Conservation (phyloP, 805 yeast species). For the Jamesozyma rosinii region DNA sequence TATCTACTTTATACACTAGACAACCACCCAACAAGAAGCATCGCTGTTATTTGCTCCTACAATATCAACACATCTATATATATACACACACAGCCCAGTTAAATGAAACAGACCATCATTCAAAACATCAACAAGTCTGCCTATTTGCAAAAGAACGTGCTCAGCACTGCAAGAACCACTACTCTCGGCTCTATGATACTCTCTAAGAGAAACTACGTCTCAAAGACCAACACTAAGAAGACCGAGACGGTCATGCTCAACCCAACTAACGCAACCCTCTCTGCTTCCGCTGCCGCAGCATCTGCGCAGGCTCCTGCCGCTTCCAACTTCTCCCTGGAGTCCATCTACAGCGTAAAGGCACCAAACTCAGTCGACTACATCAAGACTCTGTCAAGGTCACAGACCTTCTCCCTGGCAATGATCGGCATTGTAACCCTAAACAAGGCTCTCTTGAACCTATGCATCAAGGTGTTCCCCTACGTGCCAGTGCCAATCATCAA, state of each 20-base stretch:
- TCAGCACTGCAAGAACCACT: not conserved
- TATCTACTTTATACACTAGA: too few species aligned
- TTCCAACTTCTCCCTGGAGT: not conserved
- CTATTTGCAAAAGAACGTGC: not conserved
- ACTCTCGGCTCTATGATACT: not conserved
- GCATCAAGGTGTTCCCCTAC: constrained; percentile 60
- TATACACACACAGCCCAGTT: not conserved
- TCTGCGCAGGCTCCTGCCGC: not conserved
- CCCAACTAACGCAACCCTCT: not conserved
- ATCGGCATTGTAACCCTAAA: constrained; percentile 64
- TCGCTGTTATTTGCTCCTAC: not conserved
- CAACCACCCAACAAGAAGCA: too few species aligned
- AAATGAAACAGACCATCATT: not conserved
- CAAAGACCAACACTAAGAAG: constrained; percentile 6
- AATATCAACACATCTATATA: not conserved
- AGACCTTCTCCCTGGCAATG: constrained; percentile 53
- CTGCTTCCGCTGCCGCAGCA: not conserved
- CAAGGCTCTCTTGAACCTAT: constrained; percentile 50
- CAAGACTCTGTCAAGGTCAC: constrained; percentile 43
- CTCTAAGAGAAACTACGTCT: constrained; percentile 3
- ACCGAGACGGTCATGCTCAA: not conserved
- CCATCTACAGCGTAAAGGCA: not conserved
- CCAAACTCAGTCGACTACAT: constrained; percentile 34
- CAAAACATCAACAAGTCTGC: not conserved
- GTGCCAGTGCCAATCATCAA: constrained; percentile 66